These are phyloP conservation scores for Globisporangium recalcitrans DNA, from an alignment of 352 stramenopile genomes.

Conservation along the genomic window DNA sequence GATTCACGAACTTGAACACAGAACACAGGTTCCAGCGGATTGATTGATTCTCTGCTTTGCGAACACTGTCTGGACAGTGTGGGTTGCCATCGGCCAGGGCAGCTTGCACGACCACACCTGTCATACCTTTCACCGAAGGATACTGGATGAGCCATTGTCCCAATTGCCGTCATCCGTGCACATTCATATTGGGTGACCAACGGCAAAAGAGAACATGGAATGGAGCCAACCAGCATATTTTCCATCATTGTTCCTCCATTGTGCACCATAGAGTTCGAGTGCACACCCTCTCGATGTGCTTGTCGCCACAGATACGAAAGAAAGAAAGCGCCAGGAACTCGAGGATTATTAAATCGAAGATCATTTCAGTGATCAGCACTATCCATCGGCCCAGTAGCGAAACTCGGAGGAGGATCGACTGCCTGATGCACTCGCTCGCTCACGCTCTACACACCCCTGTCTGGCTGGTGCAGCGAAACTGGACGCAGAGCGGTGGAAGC, in stretches of 20 bases:
- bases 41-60: slow-evolving; percentile 1
- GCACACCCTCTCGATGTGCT: neutral
- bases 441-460: neutral
- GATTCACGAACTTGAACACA: slow-evolving; percentile 6
- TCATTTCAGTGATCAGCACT: slow-evolving; percentile 3
- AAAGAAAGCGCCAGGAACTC: neutral
- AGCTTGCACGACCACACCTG: neutral
- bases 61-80: too few species aligned
- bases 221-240: too few species aligned
- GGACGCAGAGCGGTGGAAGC: neutral
- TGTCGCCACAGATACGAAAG: neutral
- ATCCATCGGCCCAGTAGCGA: neutral
- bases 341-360: neutral
- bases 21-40: neutral
- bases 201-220: neutral
- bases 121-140: slow-evolving; percentile 1
- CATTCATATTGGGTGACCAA: neutral
- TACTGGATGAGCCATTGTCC: neutral
- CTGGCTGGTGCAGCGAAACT: too few species aligned
- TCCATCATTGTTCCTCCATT: too few species aligned
- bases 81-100: neutral
- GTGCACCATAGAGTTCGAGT: neutral
- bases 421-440: neutral
- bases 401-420: neutral
- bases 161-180: neutral